Evolutionary conservation across 306 rosid genomes (phyloP).

Genomic region (Gastrolobium villosum): DNA sequence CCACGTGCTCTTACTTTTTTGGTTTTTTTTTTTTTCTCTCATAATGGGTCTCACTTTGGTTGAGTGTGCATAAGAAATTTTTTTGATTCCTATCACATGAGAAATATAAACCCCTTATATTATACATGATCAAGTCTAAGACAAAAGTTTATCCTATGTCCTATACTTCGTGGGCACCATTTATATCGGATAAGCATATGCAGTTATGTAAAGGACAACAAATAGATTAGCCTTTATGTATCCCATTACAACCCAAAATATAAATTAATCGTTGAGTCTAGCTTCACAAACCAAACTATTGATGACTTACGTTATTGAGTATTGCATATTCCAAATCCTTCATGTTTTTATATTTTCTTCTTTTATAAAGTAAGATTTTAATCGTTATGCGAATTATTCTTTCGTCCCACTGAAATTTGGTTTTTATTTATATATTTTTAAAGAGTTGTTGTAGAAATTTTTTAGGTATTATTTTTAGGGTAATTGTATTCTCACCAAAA

Average conservation of each 20-base stretch:
- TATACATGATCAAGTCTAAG: neutral
- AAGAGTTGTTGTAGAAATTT: neutral
- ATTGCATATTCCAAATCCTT: neutral
- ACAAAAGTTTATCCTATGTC: neutral
- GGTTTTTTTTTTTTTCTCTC: too few species aligned
- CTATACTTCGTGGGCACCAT: neutral
- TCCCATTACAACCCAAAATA: neutral
- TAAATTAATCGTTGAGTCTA: neutral
- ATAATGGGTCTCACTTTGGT: too few species aligned
- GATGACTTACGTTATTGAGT: neutral
- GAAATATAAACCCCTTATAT: too few species aligned
- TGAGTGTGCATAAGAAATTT: too few species aligned
- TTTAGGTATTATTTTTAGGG: neutral
- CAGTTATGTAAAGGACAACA: conserved; percentile 7
- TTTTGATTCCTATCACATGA: too few species aligned
- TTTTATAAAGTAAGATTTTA: neutral
- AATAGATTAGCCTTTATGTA: too few species aligned
- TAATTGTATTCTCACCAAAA: too few species aligned
- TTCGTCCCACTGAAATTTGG: too few species aligned
- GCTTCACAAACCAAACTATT: neutral
- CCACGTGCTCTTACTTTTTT: too few species aligned
- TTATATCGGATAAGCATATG: conserved; percentile 19
- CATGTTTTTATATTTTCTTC: too few species aligned
- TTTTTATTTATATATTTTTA: too few species aligned
- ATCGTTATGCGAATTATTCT: neutral